These are phyloP conservation scores for Hypomyces perniciosus DNA, from an alignment of 2,329 filamentous ascomycete genomes.

Conservation along the genomic window DNA sequence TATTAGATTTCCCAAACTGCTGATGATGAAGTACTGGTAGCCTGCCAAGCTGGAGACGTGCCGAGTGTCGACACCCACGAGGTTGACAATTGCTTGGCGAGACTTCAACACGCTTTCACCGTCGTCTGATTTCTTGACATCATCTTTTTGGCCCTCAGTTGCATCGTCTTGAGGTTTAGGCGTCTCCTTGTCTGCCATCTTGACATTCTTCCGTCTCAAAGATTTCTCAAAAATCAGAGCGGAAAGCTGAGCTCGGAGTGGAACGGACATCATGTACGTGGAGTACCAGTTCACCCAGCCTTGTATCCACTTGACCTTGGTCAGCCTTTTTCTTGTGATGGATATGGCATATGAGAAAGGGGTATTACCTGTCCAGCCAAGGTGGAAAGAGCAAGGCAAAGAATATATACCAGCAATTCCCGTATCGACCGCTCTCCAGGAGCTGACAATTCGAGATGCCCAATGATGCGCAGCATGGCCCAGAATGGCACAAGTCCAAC, in stretches of 20 bases:
- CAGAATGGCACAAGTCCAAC: slow-evolving; percentile 67
- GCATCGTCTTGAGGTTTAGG: slow-evolving; percentile 23
- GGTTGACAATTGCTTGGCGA: slow-evolving; percentile 67
- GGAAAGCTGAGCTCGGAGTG: slow-evolving; percentile 63
- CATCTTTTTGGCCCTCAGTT: slow-evolving; percentile 26
- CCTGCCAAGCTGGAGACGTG: slow-evolving; percentile 63
- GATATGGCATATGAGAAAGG: slow-evolving; percentile 3
- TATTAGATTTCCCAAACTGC: slow-evolving; percentile 55
- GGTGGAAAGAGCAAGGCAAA: slow-evolving; percentile 55
- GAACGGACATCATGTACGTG: slow-evolving; percentile 56
- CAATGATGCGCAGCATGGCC: slow-evolving; percentile 60
- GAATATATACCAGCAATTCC: slow-evolving; percentile 62
- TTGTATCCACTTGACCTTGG: slow-evolving; percentile 47
- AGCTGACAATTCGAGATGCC: slow-evolving; percentile 52
- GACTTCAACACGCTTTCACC: slow-evolving; percentile 45
- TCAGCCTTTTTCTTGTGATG: slow-evolving; percentile 3
- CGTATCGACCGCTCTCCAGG: slow-evolving; percentile 39
- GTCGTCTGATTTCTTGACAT: slow-evolving; percentile 44
- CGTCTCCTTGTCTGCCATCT: slow-evolving; percentile 50
- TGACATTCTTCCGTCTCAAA: slow-evolving; percentile 70
- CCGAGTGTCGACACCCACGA: slow-evolving; percentile 69
- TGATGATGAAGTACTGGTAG: slow-evolving; percentile 60
- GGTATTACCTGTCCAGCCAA: slow-evolving; percentile 41
- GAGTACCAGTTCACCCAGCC: slow-evolving; percentile 62
- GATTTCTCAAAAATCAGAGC: slow-evolving; percentile 72